Evolutionary conservation across 2,329 filamentous ascomycete species (phyloP).

Genomic region (Biscogniauxia sp.): DNA sequence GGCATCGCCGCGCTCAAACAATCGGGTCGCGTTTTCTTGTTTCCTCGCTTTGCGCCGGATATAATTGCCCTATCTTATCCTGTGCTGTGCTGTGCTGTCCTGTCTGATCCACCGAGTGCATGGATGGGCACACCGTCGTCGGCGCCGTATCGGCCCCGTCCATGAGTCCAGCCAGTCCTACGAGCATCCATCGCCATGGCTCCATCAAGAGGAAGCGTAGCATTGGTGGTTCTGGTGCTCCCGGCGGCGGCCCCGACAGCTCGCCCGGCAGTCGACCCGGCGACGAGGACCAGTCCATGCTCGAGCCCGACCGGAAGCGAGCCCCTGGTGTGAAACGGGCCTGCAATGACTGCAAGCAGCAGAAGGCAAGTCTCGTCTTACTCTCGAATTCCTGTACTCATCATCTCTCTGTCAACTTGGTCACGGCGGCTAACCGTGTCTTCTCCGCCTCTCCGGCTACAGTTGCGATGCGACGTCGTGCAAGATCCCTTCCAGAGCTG

Average conservation of each 20-base stretch:
- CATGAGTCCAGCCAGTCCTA: constrained; percentile 55
- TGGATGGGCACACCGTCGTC: constrained; percentile 48
- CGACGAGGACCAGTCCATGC: constrained; percentile 55
- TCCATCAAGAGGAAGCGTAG: constrained; percentile 61
- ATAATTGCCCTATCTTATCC: constrained; percentile 15
- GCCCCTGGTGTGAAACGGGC: constrained; percentile 73
- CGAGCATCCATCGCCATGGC: constrained; percentile 49
- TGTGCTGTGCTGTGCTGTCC: too few relatives aligned
- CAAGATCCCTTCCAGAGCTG: constrained; percentile 78
- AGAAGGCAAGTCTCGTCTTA: constrained; percentile 62
- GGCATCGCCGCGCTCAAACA: background rate
- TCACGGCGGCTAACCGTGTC: background rate
- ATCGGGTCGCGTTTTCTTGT: background rate
- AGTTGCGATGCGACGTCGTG: constrained; percentile 75
- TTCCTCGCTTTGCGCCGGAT: constrained; percentile 14
- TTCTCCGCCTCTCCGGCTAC: constrained; percentile 2
- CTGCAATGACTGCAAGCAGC: constrained; percentile 82
- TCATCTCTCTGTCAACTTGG: too few relatives aligned
- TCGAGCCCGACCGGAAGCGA: constrained; percentile 58
- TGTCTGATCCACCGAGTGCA: constrained; percentile 32
- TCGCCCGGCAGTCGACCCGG: constrained; percentile 57
- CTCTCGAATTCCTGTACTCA: too few relatives aligned
- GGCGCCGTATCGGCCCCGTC: constrained; percentile 47
- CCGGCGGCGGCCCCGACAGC: constrained; percentile 62
- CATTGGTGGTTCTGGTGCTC: constrained; percentile 42